These are phyloP conservation scores for Eimeria necatrix DNA, from an alignment of 169 alveolate species.

Conservation along the genomic window DNA sequence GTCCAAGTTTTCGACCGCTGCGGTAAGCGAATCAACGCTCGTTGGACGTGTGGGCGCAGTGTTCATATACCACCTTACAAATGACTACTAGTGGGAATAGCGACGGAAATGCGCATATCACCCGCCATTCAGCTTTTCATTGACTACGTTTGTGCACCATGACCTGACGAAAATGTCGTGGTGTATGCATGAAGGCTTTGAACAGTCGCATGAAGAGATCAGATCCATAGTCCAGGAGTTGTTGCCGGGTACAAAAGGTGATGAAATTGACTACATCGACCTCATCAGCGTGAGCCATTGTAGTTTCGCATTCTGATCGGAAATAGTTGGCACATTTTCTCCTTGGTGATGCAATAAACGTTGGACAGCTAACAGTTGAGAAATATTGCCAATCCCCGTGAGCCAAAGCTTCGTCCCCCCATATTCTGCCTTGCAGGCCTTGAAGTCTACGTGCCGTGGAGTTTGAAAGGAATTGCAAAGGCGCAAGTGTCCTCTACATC, in stretches of 20 bases:
- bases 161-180: no score
- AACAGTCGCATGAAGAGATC: not conserved
- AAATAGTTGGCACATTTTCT: no score
- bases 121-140: not conserved
- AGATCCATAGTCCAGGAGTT: not conserved
- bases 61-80: not conserved
- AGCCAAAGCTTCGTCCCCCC: not conserved
- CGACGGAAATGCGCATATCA: no score
- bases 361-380: no score
- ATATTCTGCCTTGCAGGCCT: not conserved
- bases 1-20: constrained; percentile 26
- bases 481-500: no score
- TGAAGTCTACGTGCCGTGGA: constrained; percentile 55
- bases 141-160: not conserved
- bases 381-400: no score
- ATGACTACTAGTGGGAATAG: not conserved
- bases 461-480: not conserved
- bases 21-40: not conserved
- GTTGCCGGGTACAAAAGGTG: constrained; percentile 2
- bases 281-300: constrained; percentile 35
- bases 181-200: constrained; percentile 13
- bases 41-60: not conserved
- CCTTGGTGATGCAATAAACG: no score
- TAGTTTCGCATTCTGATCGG: no score
- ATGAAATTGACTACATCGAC: constrained; percentile 31